Percentiles rank a stretch among this genome's conserved stretches.
Evolutionary conservation across 805 yeast genomes (phyloP).

Genomic region (Candida qinlingensis): DNA sequence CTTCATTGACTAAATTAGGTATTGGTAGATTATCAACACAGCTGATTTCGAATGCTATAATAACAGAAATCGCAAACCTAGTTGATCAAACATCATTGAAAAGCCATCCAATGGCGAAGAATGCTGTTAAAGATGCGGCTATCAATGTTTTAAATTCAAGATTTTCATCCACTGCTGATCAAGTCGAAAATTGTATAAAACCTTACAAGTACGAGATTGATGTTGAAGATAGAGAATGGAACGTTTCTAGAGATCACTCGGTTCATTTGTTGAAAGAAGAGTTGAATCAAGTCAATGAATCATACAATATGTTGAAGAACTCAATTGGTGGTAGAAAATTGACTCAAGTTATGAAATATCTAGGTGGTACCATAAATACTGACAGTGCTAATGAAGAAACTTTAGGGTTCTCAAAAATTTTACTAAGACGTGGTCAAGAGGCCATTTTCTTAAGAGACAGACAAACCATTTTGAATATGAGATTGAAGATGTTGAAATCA

Average conservation of each 20-base stretch:
- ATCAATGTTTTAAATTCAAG: constrained; percentile 69
- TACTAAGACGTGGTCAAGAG: constrained; percentile 75
- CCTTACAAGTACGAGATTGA: constrained; percentile 98
- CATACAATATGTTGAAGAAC: constrained; percentile 52
- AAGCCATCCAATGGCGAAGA: constrained; percentile 82
- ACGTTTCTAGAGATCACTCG: constrained; percentile 71
- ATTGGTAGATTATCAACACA: constrained; percentile 87
- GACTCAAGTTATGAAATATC: constrained; percentile 73
- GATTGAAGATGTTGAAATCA: constrained; percentile 71
- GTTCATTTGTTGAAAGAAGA: constrained; percentile 75
- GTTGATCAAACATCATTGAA: constrained; percentile 69
- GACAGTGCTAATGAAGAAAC: constrained; percentile 46
- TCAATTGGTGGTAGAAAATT: constrained; percentile 82
- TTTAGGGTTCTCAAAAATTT: constrained; percentile 73
- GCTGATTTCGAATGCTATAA: constrained; percentile 72
- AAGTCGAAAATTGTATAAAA: constrained; percentile 95
- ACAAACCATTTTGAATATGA: constrained; percentile 58
- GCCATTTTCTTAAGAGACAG: constrained; percentile 79
- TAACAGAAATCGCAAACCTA: constrained; percentile 71
- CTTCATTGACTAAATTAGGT: constrained; percentile 85
- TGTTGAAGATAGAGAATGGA: constrained; percentile 94
- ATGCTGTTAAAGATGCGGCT: constrained; percentile 82
- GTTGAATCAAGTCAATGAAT: constrained; percentile 69
- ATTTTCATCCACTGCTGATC: constrained; percentile 92
- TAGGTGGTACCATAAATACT: constrained; percentile 34